Evolutionary conservation across 2,329 filamentous ascomycete species (phyloP).

Genomic region (Ploettnerulaceae sp.): DNA sequence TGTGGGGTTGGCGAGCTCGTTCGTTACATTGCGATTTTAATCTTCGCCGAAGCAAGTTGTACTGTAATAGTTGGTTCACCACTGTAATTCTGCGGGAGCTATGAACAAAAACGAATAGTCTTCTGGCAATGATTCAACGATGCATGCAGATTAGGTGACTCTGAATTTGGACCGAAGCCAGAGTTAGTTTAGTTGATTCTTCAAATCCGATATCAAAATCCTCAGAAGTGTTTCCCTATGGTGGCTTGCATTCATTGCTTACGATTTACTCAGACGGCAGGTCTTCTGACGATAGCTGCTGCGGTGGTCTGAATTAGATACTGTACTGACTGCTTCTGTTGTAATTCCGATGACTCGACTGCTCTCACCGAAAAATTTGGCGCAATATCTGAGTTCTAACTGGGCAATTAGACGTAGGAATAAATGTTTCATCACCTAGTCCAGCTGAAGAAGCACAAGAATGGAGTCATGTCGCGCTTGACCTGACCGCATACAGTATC

Average conservation of each 20-base stretch:
- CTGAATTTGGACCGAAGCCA: neutral
- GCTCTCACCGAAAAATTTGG: constrained; percentile 4
- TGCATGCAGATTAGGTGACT: neutral
- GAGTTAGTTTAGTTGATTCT: neutral
- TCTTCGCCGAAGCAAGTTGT: too few relatives aligned
- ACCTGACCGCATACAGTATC: constrained; percentile 5
- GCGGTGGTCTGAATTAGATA: too few relatives aligned
- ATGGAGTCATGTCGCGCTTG: constrained; percentile 19
- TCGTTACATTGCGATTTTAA: too few relatives aligned
- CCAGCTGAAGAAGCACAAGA: constrained; percentile 21
- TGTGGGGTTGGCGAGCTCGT: too few relatives aligned
- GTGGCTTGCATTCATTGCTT: too few relatives aligned
- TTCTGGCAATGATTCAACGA: neutral
- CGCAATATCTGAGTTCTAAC: neutral
- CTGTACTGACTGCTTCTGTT: neutral
- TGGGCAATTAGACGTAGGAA: neutral
- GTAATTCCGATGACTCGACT: neutral
- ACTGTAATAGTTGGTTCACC: too few relatives aligned
- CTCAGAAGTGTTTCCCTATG: too few relatives aligned
- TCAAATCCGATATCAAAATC: neutral
- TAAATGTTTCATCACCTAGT: constrained; percentile 16
- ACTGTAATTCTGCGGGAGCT: too few relatives aligned
- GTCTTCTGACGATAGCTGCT: too few relatives aligned
- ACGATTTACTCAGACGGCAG: too few relatives aligned
- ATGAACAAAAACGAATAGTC: too few relatives aligned